Evolutionary conservation across 768 basidiomycete genomes (phyloP), one percentile per base, ranked within the genome.

Genomic region (Arthromyces matolae): DNA sequence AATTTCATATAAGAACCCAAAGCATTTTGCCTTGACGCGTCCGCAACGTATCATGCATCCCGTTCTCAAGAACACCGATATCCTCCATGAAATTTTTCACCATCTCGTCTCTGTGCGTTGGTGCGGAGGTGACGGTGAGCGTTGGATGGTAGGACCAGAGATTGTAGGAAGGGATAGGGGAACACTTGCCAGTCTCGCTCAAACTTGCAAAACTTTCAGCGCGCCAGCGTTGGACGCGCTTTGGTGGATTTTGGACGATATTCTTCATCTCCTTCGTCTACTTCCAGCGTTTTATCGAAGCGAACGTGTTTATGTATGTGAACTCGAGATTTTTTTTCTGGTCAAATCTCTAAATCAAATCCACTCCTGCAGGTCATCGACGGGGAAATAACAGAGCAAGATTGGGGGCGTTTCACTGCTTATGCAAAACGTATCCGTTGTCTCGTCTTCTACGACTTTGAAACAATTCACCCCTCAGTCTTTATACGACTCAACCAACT

Each of bases 181-280:
- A 16, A 19, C 45, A 14, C 50, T 51, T 12, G 29, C 36, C 5
- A 42, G 24, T 24, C 45, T 45, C 42, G 50, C 45, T 18, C 32
- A n/a, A 32, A 46, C 40, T 20, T 52, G 45, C 24, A 47, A 47
- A 41, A 8, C 34, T 27, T 43, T 47, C 18, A 42, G 19, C 9
- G 28, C 28, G 1, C 29, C 50, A 42, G 50, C 50, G 10, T 39
- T 47, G 29, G 50, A 52, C 18, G 42, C 35, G 8, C 35, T 52
- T 22, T 52, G 50, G 50, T 35, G 41, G 40, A 52, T 24, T 13
- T 18, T 52, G 25, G 45, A 47, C 10, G 36, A 47, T 24, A 43
- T 52, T 6, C 19, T 31, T 16, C 40, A 42, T 34, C 35, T 52
- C n/a, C 34, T 47, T 5, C 34, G n/a, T 22, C 12, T 52, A 13